Conservation (phyloP, 306 rosid species). For the Sesbania bispinosa region DNA sequence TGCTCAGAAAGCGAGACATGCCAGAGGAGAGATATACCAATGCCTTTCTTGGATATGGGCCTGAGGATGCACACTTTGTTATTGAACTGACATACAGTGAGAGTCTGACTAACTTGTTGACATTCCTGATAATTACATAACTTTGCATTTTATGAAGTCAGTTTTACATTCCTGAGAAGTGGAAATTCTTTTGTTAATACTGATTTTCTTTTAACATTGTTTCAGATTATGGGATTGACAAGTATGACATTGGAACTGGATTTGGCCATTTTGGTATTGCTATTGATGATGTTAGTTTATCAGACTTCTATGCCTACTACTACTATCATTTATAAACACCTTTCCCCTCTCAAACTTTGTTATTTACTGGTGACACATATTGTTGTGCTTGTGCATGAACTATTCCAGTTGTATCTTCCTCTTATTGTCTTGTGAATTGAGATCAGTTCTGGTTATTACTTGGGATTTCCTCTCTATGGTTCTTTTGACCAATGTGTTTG, state of each 20-base stretch:
- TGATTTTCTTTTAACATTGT: slow-evolving; percentile 25
- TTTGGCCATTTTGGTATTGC: slow-evolving; percentile 90
- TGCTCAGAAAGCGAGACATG: slow-evolving; percentile 77
- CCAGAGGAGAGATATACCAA: slow-evolving; percentile 82
- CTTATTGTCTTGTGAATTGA: not conserved
- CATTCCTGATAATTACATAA: not conserved
- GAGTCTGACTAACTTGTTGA: slow-evolving; percentile 16
- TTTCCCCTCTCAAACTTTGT: slow-evolving; percentile 3
- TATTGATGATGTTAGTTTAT: slow-evolving; percentile 84
- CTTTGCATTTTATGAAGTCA: slow-evolving; percentile 4
- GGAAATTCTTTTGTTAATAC: slow-evolving; percentile 6
- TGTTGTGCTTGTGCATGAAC: not conserved
- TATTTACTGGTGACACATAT: not conserved
- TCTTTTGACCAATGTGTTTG: slow-evolving; percentile 1
- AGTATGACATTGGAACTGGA: slow-evolving; percentile 73
- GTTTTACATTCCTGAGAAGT: slow-evolving; percentile 8
- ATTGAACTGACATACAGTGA: slow-evolving; percentile 88
- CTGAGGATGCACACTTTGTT: slow-evolving; percentile 81
- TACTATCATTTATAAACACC: slow-evolving; percentile 2
- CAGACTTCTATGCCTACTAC: not conserved
- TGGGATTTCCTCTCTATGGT: slow-evolving; percentile 16
- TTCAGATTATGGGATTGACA: slow-evolving; percentile 84
- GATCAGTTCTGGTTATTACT: not conserved
- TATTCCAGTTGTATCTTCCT: not conserved
- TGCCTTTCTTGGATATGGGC: slow-evolving; percentile 89